Percentiles rank a stretch among this genome's conserved stretches.
Evolutionary conservation across 192 early-diverging fungal genomes (phyloP).

Genomic region (Cladochytrium replicatum): DNA sequence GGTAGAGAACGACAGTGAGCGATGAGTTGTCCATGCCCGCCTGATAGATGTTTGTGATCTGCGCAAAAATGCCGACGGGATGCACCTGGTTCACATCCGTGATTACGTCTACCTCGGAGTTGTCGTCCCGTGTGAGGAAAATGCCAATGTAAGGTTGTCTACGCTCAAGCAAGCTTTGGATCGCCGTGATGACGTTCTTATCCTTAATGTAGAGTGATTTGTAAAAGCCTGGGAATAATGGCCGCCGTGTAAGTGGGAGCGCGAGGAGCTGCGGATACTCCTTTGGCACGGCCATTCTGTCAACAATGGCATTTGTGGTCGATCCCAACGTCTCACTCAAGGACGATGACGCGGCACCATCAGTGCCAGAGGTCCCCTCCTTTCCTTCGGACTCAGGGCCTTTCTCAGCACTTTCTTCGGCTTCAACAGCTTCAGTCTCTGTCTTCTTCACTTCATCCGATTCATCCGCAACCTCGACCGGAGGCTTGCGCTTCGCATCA

Average conservation of each 20-base stretch:
- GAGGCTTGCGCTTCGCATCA: no score
- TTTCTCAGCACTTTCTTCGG: no score
- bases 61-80: conserved; percentile 88
- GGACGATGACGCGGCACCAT: no score
- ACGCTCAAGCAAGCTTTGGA: conserved; percentile 82
- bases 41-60: conserved; percentile 85
- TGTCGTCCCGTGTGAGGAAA: conserved; percentile 87
- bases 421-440: no score
- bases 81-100: conserved; percentile 68
- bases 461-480: no score
- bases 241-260: conserved; percentile 83
- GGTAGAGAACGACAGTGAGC: conserved; percentile 91
- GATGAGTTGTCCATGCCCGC: conserved; percentile 51
- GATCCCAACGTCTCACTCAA: no score
- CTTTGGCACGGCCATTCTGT: conserved; percentile 57
- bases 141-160: conserved; percentile 96
- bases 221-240: conserved; percentile 95
- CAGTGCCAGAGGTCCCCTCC: no score
- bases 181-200: conserved; percentile 80
- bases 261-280: conserved; percentile 90
- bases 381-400: no score
- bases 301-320: no score
- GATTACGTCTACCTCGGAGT: conserved; percentile 75
- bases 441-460: no score
- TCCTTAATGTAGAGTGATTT: conserved; percentile 97